Percentiles rank a stretch among this genome's conserved stretches.
Evolutionary conservation across 2,329 filamentous ascomycete genomes (phyloP).

Genomic region (Beauveria medogensis): DNA sequence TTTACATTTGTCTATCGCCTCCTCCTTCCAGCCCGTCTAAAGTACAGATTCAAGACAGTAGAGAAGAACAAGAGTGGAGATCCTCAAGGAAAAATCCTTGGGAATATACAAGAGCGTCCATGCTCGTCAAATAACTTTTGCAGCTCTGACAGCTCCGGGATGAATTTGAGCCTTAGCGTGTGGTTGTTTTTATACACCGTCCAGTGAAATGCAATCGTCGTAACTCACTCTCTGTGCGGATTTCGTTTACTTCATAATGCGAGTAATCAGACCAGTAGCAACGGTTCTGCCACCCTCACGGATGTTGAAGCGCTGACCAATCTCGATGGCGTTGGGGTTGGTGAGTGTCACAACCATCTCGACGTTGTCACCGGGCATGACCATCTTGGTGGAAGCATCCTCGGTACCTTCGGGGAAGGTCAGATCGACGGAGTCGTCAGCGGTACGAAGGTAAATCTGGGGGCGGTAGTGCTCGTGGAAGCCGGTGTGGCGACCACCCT

Average conservation of each 20-base stretch:
- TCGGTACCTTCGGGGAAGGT: constrained; percentile 79
- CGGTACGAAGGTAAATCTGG: constrained; percentile 91
- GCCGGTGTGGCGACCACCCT: constrained; percentile 93
- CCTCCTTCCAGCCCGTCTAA: constrained; percentile 24
- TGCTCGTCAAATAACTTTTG: constrained; percentile 18
- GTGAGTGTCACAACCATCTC: constrained; percentile 90
- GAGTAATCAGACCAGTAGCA: constrained; percentile 74
- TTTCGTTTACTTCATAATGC: constrained; percentile 50
- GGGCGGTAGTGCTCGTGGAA: constrained; percentile 96
- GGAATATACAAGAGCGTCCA: constrained; percentile 30
- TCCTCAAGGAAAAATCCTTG: constrained; percentile 23
- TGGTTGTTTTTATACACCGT: not conserved
- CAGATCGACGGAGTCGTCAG: constrained; percentile 70
- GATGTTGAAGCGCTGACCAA: constrained; percentile 94
- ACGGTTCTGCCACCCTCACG: constrained; percentile 92
- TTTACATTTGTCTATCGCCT: constrained; percentile 22
- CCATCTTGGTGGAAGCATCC: constrained; percentile 65
- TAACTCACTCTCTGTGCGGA: not conserved
- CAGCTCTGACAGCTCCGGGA: not conserved
- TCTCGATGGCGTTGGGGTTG: constrained; percentile 79
- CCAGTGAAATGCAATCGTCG: not conserved
- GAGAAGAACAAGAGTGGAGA: constrained; percentile 35
- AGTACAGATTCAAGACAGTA: constrained; percentile 29
- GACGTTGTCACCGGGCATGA: constrained; percentile 98
- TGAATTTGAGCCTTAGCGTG: not conserved